A percentile compares a stretch with the other conserved stretches of the same genome.
Conservation (phyloP, 352 stramenopile species). For the Aphanomyces stellatus region DNA sequence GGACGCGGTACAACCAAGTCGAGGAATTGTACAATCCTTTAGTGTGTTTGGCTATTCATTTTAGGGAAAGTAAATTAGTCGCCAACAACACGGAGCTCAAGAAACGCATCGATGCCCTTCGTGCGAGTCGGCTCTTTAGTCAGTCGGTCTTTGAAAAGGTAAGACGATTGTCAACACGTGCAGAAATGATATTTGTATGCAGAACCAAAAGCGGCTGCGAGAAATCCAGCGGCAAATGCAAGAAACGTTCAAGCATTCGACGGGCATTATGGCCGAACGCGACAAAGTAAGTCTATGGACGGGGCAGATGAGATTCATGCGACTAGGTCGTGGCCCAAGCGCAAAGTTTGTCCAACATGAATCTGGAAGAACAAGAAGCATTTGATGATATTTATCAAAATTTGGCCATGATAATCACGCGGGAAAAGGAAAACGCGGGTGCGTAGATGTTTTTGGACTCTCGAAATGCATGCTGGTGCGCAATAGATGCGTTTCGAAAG, state of each 20-base stretch:
- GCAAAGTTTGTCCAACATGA: conserved; percentile 51
- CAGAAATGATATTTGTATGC: neutral
- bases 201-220: conserved; percentile 56
- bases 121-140: conserved; percentile 49
- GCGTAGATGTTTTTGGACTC: neutral
- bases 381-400: conserved; percentile 70
- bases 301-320: neutral
- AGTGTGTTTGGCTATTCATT: neutral
- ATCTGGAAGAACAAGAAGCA: conserved; percentile 65
- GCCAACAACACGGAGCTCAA: conserved; percentile 47
- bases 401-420: conserved; percentile 57
- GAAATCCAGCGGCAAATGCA: conserved; percentile 76
- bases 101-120: conserved; percentile 47
- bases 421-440: conserved; percentile 54
- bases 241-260: conserved; percentile 55
- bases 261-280: conserved; percentile 57
- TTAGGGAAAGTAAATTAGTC: conserved; percentile 57
- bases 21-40: neutral
- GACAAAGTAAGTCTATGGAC: conserved; percentile 42
- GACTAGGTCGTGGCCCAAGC: conserved; percentile 51
- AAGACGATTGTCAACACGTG: neutral
- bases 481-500: conserved; percentile 59
- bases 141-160: conserved; percentile 67
- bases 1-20: conserved; percentile 25
- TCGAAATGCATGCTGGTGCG: neutral